Conservation (phyloP, 345 rosid species). For the Acer campestre region DNA sequence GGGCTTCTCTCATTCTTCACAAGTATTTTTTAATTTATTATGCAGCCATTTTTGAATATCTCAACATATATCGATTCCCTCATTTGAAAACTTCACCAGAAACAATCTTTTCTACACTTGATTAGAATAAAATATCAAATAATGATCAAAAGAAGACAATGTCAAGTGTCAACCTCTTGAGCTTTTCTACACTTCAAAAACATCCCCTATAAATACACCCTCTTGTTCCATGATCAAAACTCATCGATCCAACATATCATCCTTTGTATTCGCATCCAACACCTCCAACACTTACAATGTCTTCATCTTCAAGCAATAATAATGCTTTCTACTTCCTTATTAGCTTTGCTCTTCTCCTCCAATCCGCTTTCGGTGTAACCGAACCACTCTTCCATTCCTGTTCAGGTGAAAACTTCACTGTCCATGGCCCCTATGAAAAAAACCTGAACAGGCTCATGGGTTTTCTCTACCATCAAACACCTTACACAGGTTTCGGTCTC, state of each 20-base stretch:
- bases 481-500: conserved; percentile 48
- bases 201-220: background rate
- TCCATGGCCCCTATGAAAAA: conserved; percentile 38
- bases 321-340: background rate
- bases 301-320: conserved; percentile 7
- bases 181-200: background rate
- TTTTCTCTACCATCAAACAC: conserved; percentile 39
- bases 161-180: background rate
- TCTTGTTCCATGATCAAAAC: background rate
- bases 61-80: background rate
- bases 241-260: background rate
- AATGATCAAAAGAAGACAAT: background rate
- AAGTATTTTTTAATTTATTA: no score
- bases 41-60: background rate
- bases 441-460: conserved; percentile 44
- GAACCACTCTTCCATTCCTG: conserved; percentile 51
- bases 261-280: background rate
- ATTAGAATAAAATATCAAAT: no score
- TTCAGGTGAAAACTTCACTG: conserved; percentile 45
- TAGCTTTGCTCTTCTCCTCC: conserved; percentile 22
- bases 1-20: background rate
- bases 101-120: no score
- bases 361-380: conserved; percentile 19
- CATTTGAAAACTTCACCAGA: background rate
- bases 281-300: conserved; percentile 24